Evolutionary conservation across 345 rosid species (phyloP).

Genomic region (Orychophragmus violaceus): DNA sequence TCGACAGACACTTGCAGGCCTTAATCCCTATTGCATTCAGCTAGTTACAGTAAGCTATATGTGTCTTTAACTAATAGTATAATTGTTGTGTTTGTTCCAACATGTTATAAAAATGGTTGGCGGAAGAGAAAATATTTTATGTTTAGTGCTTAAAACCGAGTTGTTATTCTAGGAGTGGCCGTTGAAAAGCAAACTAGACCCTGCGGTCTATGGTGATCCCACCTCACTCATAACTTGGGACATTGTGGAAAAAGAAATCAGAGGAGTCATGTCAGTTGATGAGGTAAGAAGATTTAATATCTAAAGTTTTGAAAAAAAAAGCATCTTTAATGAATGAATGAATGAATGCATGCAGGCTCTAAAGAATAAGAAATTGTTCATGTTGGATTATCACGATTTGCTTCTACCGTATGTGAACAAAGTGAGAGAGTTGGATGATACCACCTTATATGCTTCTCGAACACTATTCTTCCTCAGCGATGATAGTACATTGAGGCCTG

Average conservation of each 20-base stretch:
- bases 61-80: not conserved
- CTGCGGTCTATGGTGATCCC: constrained; percentile 49
- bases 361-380: constrained; percentile 20
- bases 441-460: constrained; percentile 61
- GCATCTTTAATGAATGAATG: not conserved
- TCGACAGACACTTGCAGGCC: constrained; percentile 73
- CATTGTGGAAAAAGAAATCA: constrained; percentile 43
- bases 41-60: constrained; percentile 48
- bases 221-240: constrained; percentile 65
- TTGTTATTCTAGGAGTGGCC: constrained; percentile 67
- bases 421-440: constrained; percentile 44
- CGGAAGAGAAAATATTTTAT: not conserved
- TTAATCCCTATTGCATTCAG: constrained; percentile 54
- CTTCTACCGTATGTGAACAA: constrained; percentile 55
- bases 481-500: constrained; percentile 45
- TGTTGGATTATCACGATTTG: constrained; percentile 32
- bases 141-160: not conserved
- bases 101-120: not conserved
- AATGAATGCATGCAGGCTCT: constrained; percentile 15
- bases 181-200: constrained; percentile 63
- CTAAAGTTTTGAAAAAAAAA: not conserved
- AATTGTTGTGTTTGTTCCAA: not conserved
- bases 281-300: constrained; percentile 39
- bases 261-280: constrained; percentile 42
- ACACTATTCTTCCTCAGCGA: constrained; percentile 54